Evolutionary conservation across 2,329 filamentous ascomycete genomes (phyloP), one percentile per base, ranked within the genome.

Genomic region (Colletotrichum noveboracense): DNA sequence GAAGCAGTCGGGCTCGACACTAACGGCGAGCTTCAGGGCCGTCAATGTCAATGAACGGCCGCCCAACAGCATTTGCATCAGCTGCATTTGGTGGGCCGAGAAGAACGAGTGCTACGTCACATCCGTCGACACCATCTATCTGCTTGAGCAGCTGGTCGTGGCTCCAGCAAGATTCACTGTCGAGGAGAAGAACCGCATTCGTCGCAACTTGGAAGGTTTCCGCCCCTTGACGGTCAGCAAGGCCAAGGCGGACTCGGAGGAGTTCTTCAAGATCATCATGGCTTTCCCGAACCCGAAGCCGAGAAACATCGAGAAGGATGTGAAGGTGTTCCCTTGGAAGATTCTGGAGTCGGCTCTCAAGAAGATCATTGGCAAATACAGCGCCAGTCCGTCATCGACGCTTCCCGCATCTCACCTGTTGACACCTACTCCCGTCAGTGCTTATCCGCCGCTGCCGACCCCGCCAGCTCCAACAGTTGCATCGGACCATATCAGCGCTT

Each of bases 261-360:
- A 97, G 71, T 98, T 98, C 85, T 98, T 98, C 92, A 98, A 98
- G 87, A 91, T 98, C 80, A 98, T 99, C 86, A 99, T 99, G 97
- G 95, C 93, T 2, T 98, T 98, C 82, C 95, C 96, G 14, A 95
- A 94, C 76, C 97, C 97, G 3, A 98, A 98, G 86, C 97, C 97
- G 21, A 91, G 97, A 77, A 98, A 98, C 82, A 99, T 99, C 78
- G 97, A 98, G 88, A 99, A 99, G 87, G 96, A 98, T 81, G 96
- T 99, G 82, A 99, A 99, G 87, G 97, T 98, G 14, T 99, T 98
- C 82, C 94, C 96, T 6, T 99, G 97, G 97, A 97, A 96, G 85
- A 95, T 97, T 76, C 89, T 99, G 60, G 91, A 92, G 65, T 91
- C 93, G 76, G 96, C 97, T 0, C 89, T 99, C 78, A 98, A 97